Percentiles rank a stretch among this genome's conserved stretches.
phyloP scores from a whole-genome alignment of 2,329 filamentous ascomycete species.

The Diaporthe australafricana region DNA sequence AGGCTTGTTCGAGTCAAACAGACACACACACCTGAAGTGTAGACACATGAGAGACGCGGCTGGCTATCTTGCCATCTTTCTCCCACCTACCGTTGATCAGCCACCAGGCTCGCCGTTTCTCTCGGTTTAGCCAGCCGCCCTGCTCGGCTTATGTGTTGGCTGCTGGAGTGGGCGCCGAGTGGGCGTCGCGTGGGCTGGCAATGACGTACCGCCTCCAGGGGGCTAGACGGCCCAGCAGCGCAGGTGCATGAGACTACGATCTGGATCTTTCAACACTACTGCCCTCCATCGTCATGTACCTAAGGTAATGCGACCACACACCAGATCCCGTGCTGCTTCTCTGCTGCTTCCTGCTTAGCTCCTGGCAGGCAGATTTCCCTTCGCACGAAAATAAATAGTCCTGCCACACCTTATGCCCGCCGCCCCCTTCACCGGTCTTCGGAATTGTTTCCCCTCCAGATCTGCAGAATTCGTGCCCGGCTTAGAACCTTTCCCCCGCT shows the following conservation, averaged over 20 bases:
- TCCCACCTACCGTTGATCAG: neutral
- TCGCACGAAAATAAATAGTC: conserved; percentile 2
- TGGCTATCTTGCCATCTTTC: neutral
- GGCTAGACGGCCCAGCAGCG: neutral
- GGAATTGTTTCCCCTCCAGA: neutral
- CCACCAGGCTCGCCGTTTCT: neutral
- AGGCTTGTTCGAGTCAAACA: too few species aligned
- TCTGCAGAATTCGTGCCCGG: neutral
- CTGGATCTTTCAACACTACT: conserved; percentile 8
- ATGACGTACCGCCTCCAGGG: conserved; percentile 7
- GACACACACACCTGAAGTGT: neutral
- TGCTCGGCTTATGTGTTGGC: neutral
- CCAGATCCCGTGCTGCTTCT: neutral
- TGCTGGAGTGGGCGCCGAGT: neutral
- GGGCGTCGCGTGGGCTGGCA: conserved; percentile 16
- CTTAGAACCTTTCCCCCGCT: neutral
- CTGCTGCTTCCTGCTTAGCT: conserved; percentile 7
- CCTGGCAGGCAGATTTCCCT: neutral
- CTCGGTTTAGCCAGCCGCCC: conserved; percentile 13
- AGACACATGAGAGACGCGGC: too few species aligned
- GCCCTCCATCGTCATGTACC: conserved; percentile 15
- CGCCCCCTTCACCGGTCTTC: neutral
- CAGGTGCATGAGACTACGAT: conserved; percentile 7
- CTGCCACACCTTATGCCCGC: neutral
- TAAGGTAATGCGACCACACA: neutral